Percentiles rank a stretch among this genome's conserved stretches.
Conservation (phyloP, 2,329 filamentous ascomycete genomes). For the Colletotrichum graminicola region DNA sequence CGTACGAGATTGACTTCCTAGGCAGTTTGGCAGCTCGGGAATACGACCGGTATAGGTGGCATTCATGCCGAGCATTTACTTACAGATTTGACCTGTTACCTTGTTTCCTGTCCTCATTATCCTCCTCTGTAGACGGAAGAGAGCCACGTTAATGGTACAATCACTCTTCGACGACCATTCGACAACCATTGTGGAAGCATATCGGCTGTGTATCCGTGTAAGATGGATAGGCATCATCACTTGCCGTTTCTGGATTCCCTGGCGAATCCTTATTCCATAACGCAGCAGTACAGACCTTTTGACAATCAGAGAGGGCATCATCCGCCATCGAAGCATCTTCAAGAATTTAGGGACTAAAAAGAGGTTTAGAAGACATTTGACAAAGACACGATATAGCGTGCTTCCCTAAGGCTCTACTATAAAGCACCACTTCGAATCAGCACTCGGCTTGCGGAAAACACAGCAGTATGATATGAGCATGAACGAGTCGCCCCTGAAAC, state of each 20-base stretch:
- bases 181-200: no score
- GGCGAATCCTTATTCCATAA: neutral
- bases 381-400: accelerated
- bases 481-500: neutral
- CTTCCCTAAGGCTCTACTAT: no score
- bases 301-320: no score
- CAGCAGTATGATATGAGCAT: neutral
- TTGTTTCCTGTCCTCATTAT: neutral
- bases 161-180: neutral
- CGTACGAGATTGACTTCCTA: no score
- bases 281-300: neutral
- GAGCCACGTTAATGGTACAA: no score
- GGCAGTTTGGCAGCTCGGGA: no score
- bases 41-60: no score
- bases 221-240: no score
- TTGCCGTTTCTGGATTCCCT: neutral
- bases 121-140: neutral
- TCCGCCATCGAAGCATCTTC: neutral
- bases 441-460: neutral
- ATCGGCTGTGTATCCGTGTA: neutral
- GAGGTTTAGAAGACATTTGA: neutral
- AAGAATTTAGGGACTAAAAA: no score
- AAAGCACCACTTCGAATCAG: neutral
- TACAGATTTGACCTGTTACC: no score
- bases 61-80: neutral